phyloP scores from a whole-genome alignment of 495 filamentous ascomycete genomes.

The Oleoguttula mirabilis region DNA sequence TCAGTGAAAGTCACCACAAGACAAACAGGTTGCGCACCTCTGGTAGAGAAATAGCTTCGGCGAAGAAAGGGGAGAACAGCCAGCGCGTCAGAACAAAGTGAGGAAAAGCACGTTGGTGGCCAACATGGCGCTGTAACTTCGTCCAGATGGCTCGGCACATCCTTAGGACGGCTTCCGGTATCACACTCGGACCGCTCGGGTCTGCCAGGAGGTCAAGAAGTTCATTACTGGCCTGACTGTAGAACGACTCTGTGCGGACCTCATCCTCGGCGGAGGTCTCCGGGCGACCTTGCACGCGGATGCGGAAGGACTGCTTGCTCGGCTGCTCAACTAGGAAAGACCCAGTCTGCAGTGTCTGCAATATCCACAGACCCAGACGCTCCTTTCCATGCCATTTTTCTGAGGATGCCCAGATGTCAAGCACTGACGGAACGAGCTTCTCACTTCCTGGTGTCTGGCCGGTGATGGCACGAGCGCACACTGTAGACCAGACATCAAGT shows the following conservation, averaged over 20 bases:
- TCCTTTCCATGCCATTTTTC: constrained; percentile 79
- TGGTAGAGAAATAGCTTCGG: constrained; percentile 74
- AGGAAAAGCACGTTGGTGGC: constrained; percentile 57
- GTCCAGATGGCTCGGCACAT: constrained; percentile 70
- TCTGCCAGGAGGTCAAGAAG: constrained; percentile 82
- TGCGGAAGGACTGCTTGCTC: constrained; percentile 47
- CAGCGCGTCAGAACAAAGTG: constrained; percentile 78
- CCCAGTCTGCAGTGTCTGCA: constrained; percentile 85
- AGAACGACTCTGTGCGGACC: constrained; percentile 81
- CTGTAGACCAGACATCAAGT: constrained; percentile 74
- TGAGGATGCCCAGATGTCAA: constrained; percentile 77
- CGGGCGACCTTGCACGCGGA: constrained; percentile 45
- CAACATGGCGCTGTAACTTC: constrained; percentile 59
- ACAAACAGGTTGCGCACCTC: constrained; percentile 48
- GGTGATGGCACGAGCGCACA: constrained; percentile 67
- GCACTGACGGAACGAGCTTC: constrained; percentile 53
- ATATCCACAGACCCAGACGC: constrained; percentile 85
- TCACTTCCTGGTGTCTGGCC: constrained; percentile 45
- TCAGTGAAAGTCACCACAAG: constrained; percentile 21
- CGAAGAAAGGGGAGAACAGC: constrained; percentile 79
- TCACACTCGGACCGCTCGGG: constrained; percentile 57
- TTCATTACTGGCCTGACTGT: constrained; percentile 63
- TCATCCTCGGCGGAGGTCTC: constrained; percentile 44
- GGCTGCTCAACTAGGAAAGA: constrained; percentile 74
- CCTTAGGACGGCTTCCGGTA: constrained; percentile 72